Evolutionary conservation across 768 basidiomycete genomes (phyloP).

Genomic region (Obba rivulosa): DNA sequence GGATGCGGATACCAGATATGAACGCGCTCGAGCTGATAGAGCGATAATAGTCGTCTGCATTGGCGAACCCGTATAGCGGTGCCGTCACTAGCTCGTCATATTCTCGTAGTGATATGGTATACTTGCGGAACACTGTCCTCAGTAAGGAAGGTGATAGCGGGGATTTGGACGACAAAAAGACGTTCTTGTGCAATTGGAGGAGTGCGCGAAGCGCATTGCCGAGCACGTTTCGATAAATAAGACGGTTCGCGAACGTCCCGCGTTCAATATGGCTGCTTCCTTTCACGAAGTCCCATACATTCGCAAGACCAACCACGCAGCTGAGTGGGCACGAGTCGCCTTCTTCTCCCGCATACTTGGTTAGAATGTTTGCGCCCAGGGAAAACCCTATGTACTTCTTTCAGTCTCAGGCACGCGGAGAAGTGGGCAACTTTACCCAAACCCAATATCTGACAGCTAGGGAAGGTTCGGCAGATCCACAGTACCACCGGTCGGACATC

Average conservation of each 20-base stretch:
- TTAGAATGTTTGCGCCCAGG: slow-evolving; percentile 17
- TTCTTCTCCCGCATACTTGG: slow-evolving; percentile 21
- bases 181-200: slow-evolving; percentile 9
- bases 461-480: slow-evolving; percentile 18
- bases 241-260: slow-evolving; percentile 8
- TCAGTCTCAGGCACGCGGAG: too few species aligned
- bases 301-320: slow-evolving; percentile 16
- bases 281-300: slow-evolving; percentile 18
- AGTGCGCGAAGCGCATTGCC: slow-evolving; percentile 16
- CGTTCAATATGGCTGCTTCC: slow-evolving; percentile 7
- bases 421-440: slow-evolving; percentile 8
- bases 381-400: slow-evolving; percentile 15
- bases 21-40: slow-evolving; percentile 11
- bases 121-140: slow-evolving; percentile 7
- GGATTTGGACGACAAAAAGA: slow-evolving; percentile 6
- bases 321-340: slow-evolving; percentile 16
- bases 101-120: slow-evolving; percentile 8
- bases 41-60: slow-evolving; percentile 14
- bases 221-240: slow-evolving; percentile 17
- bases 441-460: slow-evolving; percentile 13
- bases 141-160: slow-evolving; percentile 1
- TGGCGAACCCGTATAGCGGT: slow-evolving; percentile 14
- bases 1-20: slow-evolving; percentile 10
- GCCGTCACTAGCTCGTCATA: slow-evolving; percentile 11
- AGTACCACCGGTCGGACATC: slow-evolving; percentile 15